phyloP scores from a whole-genome alignment of 371 early-diverging fungal genomes.

The Parasitella parasitica region DNA sequence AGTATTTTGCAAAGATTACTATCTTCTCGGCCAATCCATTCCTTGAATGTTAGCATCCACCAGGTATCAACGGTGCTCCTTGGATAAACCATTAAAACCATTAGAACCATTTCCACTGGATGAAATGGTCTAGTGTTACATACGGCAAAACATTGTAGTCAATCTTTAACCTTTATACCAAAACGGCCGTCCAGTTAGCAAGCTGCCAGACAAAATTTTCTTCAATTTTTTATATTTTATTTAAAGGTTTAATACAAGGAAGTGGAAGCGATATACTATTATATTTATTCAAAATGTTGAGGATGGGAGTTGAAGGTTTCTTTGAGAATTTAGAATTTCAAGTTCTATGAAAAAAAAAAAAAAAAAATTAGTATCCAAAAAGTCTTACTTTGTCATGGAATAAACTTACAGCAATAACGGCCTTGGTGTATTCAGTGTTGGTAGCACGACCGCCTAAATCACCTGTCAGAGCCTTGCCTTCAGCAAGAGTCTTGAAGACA shows the following conservation, averaged over 20 bases:
- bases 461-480: constrained; percentile 87
- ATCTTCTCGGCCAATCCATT: no score
- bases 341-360: neutral
- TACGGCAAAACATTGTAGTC: neutral
- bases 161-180: neutral
- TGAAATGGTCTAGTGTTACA: neutral
- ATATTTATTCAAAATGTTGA: neutral
- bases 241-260: neutral
- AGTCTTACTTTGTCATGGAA: no score
- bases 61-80: no score
- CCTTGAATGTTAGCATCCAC: no score
- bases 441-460: constrained; percentile 94
- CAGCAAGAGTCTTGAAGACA: constrained; percentile 92
- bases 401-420: constrained; percentile 62
- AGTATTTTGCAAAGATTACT: no score
- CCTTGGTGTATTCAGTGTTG: constrained; percentile 90
- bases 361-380: neutral
- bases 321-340: constrained; percentile 1
- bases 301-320: neutral
- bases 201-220: neutral
- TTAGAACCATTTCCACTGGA: neutral
- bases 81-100: no score
- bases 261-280: neutral
- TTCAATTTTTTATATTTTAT: neutral
- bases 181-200: neutral